phyloP scores from a whole-genome alignment of 78 protist genomes.

The Anaeramoeba flamelloides region DNA sequence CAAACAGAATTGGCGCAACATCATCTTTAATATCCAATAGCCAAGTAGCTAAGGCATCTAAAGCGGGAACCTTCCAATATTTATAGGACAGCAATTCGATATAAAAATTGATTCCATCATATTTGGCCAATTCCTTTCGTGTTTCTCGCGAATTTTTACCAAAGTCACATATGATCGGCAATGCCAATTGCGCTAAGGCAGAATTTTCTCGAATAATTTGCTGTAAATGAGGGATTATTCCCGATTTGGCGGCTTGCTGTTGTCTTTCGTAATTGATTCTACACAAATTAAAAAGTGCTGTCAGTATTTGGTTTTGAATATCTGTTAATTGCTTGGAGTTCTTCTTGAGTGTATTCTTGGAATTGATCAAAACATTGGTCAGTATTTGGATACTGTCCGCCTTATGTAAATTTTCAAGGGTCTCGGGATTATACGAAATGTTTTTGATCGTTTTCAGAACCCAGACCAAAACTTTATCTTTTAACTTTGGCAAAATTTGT shows the following conservation, averaged over 20 bases:
- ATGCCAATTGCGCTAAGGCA: not conserved
- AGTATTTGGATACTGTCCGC: too few species aligned
- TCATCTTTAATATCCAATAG: not conserved
- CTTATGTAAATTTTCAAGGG: not conserved
- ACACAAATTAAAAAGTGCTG: not conserved
- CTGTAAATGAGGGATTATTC: not conserved
- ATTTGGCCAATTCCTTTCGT: not conserved
- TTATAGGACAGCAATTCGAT: not conserved
- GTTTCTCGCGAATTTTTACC: not conserved
- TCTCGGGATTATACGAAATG: not conserved
- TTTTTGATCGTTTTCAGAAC: too few species aligned
- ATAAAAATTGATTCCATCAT: not conserved
- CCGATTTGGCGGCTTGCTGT: not conserved
- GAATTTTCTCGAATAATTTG: not conserved
- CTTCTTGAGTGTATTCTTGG: not conserved
- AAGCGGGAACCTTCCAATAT: not conserved
- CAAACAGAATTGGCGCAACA: not conserved
- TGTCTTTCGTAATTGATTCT: not conserved
- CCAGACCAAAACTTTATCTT: too few species aligned
- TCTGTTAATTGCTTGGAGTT: not conserved
- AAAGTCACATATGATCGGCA: not conserved
- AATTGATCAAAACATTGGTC: too few species aligned
- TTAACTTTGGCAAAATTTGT: too few species aligned
- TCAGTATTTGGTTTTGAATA: not conserved
- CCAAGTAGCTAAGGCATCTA: not conserved